Percentiles rank a stretch among this genome's conserved stretches.
phyloP scores from a whole-genome alignment of 179 eudicot species.

The Camellia oleifera region DNA sequence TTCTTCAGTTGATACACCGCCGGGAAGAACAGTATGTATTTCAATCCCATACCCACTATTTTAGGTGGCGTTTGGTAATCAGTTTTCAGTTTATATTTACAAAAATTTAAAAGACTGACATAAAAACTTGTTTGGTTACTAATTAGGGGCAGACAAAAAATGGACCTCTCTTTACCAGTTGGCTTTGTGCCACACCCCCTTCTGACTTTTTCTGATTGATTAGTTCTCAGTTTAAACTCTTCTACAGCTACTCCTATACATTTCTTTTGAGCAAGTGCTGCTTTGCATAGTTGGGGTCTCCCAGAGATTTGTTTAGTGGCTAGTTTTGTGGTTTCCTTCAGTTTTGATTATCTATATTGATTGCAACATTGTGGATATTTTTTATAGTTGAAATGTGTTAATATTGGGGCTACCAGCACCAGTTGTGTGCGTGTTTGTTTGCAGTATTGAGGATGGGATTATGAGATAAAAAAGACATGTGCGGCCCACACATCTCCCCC shows the following conservation, averaged over 20 bases:
- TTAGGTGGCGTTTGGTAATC: not conserved
- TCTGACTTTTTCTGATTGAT: not conserved
- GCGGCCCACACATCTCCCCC: too few relatives aligned
- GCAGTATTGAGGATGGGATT: too few relatives aligned
- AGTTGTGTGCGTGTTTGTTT: not conserved
- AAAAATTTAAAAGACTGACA: too few relatives aligned
- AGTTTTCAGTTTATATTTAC: too few relatives aligned
- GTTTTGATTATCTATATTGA: not conserved
- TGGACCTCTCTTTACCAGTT: not conserved
- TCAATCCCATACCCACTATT: slow-evolving; percentile 8
- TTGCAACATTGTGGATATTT: slow-evolving; percentile 5
- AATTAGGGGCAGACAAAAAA: not conserved
- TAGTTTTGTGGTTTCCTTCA: slow-evolving; percentile 7
- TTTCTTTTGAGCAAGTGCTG: not conserved
- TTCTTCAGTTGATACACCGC: slow-evolving; percentile 87
- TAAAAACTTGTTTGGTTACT: not conserved
- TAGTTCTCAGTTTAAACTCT: not conserved
- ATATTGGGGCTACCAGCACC: not conserved
- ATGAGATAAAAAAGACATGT: too few relatives aligned
- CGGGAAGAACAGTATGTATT: slow-evolving; percentile 75
- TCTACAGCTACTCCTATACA: not conserved
- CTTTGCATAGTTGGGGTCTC: not conserved
- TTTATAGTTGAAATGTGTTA: not conserved
- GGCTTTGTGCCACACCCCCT: not conserved
- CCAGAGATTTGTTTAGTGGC: not conserved